Conservation (phyloP, 768 basidiomycete genomes). For the Tulasnella calospora region DNA sequence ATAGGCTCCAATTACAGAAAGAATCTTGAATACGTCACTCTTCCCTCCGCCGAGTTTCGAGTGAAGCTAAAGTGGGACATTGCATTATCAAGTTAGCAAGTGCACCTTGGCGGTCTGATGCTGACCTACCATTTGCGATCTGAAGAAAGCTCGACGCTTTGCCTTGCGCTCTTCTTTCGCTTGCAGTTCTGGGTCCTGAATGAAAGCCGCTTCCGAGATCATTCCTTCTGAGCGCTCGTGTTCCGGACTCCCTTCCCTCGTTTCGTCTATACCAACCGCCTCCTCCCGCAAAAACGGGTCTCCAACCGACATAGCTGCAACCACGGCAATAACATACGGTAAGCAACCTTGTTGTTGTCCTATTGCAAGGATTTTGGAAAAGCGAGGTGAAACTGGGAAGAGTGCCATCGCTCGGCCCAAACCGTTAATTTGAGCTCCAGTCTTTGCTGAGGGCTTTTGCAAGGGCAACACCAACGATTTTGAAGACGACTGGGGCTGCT, state of each 20-base stretch:
- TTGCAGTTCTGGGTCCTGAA: constrained; percentile 47
- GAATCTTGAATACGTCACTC: constrained; percentile 80
- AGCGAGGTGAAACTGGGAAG: constrained; percentile 90
- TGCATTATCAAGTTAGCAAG: not conserved
- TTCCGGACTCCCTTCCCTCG: constrained; percentile 42
- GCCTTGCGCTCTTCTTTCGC: constrained; percentile 55
- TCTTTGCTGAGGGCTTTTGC: constrained; percentile 32
- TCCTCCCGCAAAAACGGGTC: constrained; percentile 93
- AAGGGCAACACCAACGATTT: constrained; percentile 32
- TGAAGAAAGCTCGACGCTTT: constrained; percentile 73
- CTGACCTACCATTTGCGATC: constrained; percentile 64
- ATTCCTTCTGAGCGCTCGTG: constrained; percentile 42
- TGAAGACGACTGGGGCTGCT: constrained; percentile 33
- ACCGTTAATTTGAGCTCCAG: constrained; percentile 70
- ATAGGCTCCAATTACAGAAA: constrained; percentile 95
- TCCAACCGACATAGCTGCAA: constrained; percentile 87
- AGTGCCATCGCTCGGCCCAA: constrained; percentile 89
- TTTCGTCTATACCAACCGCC: constrained; percentile 34
- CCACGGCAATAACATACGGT: constrained; percentile 85
- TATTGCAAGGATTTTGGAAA: constrained; percentile 91
- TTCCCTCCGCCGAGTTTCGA: constrained; percentile 68
- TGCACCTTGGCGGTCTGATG: not conserved
- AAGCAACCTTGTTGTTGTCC: constrained; percentile 82
- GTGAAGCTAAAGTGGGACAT: constrained; percentile 52
- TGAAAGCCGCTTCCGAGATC: constrained; percentile 42